phyloP scores from a whole-genome alignment of 148 eudicot genomes.

The Amaranthus palmeri region DNA sequence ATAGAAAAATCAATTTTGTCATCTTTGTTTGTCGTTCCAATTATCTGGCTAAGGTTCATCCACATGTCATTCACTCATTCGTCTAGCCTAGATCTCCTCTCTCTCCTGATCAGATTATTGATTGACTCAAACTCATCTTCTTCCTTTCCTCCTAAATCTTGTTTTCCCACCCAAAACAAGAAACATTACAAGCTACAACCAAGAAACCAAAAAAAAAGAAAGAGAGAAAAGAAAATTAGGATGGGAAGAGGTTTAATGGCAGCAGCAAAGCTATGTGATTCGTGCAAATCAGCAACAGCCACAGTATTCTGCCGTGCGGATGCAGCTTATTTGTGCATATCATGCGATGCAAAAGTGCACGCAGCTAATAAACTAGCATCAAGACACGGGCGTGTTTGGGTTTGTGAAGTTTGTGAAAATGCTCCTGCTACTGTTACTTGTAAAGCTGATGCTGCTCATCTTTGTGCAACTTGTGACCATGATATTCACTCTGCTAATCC shows the following conservation, averaged over 20 bases:
- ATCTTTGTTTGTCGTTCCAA: background rate
- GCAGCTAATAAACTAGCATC: constrained; percentile 38
- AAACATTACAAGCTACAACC: background rate
- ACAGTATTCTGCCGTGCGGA: constrained; percentile 67
- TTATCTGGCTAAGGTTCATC: constrained; percentile 22
- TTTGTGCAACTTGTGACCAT: constrained; percentile 53
- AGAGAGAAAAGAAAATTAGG: background rate
- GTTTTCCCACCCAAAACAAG: background rate
- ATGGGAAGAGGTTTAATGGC: constrained; percentile 26
- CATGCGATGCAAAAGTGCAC: constrained; percentile 65
- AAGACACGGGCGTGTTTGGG: constrained; percentile 57
- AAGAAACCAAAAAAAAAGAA: background rate
- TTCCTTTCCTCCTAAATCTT: background rate
- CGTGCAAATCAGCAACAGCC: constrained; percentile 51
- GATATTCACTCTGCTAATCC: constrained; percentile 71
- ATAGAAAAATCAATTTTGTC: constrained; percentile 5
- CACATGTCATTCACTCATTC: constrained; percentile 18
- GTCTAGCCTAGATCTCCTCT: constrained; percentile 23
- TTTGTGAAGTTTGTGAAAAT: constrained; percentile 56
- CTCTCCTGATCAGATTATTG: constrained; percentile 22
- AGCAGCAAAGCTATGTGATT: constrained; percentile 55
- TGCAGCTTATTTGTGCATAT: constrained; percentile 58
- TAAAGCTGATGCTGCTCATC: constrained; percentile 62
- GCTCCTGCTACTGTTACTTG: constrained; percentile 57
- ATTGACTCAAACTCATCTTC: background rate